Conservation (phyloP, 805 yeast species). For the Sugiyamaella americana region DNA sequence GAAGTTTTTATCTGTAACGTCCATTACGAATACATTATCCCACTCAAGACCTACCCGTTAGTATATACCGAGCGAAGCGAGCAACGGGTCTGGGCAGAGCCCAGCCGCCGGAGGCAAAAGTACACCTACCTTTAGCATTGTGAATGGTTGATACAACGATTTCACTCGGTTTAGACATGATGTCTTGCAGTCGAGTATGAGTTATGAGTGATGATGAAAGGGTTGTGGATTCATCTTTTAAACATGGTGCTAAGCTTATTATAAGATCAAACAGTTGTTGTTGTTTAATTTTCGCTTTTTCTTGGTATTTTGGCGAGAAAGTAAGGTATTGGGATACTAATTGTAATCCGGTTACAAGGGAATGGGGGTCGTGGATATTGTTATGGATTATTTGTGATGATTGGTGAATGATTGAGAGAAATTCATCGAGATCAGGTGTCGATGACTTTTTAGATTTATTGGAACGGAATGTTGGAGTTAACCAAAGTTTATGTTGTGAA, state of each 20-base stretch:
- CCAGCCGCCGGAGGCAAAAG: background rate
- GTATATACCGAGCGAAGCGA: background rate
- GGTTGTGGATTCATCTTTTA: background rate
- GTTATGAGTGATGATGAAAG: slow-evolving; percentile 1
- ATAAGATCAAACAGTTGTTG: slow-evolving; percentile 4
- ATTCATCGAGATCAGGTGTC: background rate
- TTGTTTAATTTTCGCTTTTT: background rate
- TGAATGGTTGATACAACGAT: slow-evolving; percentile 76
- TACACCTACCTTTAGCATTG: slow-evolving; percentile 58
- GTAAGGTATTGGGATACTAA: background rate
- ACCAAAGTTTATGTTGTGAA: slow-evolving; percentile 7
- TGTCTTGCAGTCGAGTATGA: slow-evolving; percentile 6
- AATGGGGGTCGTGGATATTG: background rate
- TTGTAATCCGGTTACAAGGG: background rate
- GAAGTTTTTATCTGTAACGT: slow-evolving; percentile 12
- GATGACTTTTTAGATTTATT: background rate
- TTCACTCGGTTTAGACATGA: slow-evolving; percentile 12
- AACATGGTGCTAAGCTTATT: background rate
- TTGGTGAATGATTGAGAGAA: background rate
- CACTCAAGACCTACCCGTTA: slow-evolving; percentile 59
- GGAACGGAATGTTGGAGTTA: background rate
- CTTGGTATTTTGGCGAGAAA: background rate
- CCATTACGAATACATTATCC: slow-evolving; percentile 66
- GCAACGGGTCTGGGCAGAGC: background rate
- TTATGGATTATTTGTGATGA: slow-evolving; percentile 5